These are phyloP conservation scores for Scalesia atractyloides DNA, from an alignment of 129 eudicot genomes.

Conservation along the genomic window DNA sequence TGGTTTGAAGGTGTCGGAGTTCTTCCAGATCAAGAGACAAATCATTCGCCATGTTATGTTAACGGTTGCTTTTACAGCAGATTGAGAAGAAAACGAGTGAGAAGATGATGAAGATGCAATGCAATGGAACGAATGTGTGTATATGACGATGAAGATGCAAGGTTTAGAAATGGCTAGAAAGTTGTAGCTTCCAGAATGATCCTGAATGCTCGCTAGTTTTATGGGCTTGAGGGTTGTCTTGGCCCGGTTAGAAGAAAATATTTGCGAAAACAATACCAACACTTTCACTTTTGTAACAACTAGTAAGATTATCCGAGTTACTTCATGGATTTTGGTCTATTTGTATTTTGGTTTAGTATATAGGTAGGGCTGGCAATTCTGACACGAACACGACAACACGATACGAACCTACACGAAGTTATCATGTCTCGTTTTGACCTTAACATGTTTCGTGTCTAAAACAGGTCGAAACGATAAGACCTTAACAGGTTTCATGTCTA, in stretches of 20 bases:
- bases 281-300: no score
- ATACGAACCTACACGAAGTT: no score
- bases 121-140: neutral
- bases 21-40: slow-evolving; percentile 74
- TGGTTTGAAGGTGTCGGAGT: slow-evolving; percentile 63
- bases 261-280: no score
- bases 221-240: neutral
- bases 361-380: no score
- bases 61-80: slow-evolving; percentile 3
- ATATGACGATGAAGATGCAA: neutral
- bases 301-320: no score
- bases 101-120: neutral
- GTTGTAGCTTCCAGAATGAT: slow-evolving; percentile 23
- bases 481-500: no score
- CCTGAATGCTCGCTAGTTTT: neutral
- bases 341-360: no score
- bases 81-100: neutral
- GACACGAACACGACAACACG: no score
- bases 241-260: neutral
- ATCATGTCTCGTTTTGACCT: no score
- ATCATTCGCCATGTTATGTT: slow-evolving; percentile 67
- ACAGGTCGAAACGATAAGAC: no score
- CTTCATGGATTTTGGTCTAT: no score
- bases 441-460: no score
- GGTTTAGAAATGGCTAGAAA: slow-evolving; percentile 20